Evolutionary conservation across 2,329 filamentous ascomycete species (phyloP), one percentile per base, ranked within the genome.

Genomic region (Beauveria pseudobassiana): DNA sequence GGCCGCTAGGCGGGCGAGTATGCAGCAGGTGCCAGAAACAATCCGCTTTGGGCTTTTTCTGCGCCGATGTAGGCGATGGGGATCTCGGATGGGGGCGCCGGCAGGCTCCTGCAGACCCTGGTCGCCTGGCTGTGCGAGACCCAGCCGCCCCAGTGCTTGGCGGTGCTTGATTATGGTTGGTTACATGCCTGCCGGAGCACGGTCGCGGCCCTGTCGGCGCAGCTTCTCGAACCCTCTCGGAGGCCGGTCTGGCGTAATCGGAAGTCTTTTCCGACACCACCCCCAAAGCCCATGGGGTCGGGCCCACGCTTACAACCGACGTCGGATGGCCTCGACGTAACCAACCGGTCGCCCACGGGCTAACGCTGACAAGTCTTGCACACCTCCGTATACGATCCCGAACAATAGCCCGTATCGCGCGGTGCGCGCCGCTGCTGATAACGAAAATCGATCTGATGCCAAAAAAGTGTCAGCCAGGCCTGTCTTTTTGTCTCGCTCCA

Each of bases 321-420:
- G 77, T 66, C 81, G 76, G 59, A 87, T 67, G 67, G 86, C 89
- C 63, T 91, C 86, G 64, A 96, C 77, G 72, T 96, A 96, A 22
- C 85, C 85, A 40, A 93, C 84, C 60, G 80, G 84, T 68, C 89
- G 86, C 60, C 91, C 91, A 71, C 85, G 87, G 58, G 85, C 76
- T 63, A 87, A 78, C 59, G 86, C 85, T 40, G 95, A 73, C 12
- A 81, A 76, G 76, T 98, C 93, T 75, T 98, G 93, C 62, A 88
- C 73, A 43, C 93, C 78, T 26, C 93, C 93, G 75, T 91, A 98
- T 8, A 78, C 83, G 42, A 96, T 71, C 22, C 93, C 93, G 66
- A 92, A 87, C 67, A 89, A 79, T 51, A 97, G 78, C 1, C 92
- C 93, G 67, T 89, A 84, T 71, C 87, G 90, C 56, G 92, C 91